A percentile compares a stretch with the other conserved stretches of the same genome.
These are phyloP conservation scores for Fusarium tricinctum DNA, from an alignment of 2,329 filamentous ascomycete species.

Conservation along the genomic window DNA sequence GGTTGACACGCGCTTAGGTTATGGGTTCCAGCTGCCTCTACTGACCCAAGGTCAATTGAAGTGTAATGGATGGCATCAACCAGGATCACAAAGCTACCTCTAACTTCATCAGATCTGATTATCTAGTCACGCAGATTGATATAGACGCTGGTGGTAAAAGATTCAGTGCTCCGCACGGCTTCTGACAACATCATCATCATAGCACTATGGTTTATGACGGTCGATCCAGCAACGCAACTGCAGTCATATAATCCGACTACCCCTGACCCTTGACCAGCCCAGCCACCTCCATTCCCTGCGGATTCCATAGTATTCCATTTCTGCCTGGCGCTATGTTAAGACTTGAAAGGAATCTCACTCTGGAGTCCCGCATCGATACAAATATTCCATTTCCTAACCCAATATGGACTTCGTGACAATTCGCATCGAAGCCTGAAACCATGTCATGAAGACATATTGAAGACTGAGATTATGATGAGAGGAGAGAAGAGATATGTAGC, in stretches of 20 bases:
- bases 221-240: conserved; percentile 6
- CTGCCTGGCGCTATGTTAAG: neutral
- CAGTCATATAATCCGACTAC: neutral
- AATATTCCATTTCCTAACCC: neutral
- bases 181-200: neutral
- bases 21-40: neutral
- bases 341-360: neutral
- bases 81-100: neutral
- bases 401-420: neutral
- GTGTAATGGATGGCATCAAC: neutral
- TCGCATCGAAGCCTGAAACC: neutral
- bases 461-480: too few species aligned
- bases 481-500: too few species aligned
- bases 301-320: neutral
- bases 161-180: too few species aligned
- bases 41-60: neutral
- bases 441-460: too few species aligned
- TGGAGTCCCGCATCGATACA: neutral
- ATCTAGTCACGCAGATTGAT: too few species aligned
- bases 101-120: too few species aligned
- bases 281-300: neutral
- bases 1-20: too few species aligned
- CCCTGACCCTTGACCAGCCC: neutral
- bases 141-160: too few species aligned
- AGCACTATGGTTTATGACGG: neutral